Evolutionary conservation across 2,329 filamentous ascomycete species (phyloP), one percentile per base, ranked within the genome.

Genomic region (Paradendryphiella salina): DNA sequence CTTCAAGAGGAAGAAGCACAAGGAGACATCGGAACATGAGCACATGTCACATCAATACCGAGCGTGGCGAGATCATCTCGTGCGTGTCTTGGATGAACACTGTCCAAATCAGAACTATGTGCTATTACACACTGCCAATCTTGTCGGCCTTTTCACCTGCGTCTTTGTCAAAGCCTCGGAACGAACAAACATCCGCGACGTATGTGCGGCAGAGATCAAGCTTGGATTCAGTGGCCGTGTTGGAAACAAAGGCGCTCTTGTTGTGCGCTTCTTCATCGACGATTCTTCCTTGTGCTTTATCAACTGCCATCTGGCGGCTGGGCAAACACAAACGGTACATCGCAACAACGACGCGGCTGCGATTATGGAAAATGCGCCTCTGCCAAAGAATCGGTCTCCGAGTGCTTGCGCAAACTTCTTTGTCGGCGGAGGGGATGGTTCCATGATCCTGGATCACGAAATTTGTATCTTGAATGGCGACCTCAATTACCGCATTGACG

Each of bases 1-100:
- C 61, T 87, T 97, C 70, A 94, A 85, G 65, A 82, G 82, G 53
- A 80, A 78, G 62, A 83, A 92, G 67, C 90, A 88, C 62, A 94
- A 94, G 73, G 96, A 96, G 69, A 85, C 87, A 9, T 85, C 87
- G 1, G 88, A 90, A 42, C 86, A 89, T 64, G 91, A 96, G 71
- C 76, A 92, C 61, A 97, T 97, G 90, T 95, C 90, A 73, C 92
- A 95, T 61, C 92, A 96, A 68, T 99, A 99, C 72, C 89, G 94
- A 57, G 90, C 95, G 54, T 99, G 94, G 94, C 84, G 90, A 66
- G 91, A 97, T 70, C 92, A 96, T 70, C 79, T 99, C 23, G 85
- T 88, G 33, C 84, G 89, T 52, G 85, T 85, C 44, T 79, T 99
- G 32, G 90, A 96, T 66, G 90, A 96, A 60, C 86, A 86, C 64